A percentile compares a stretch with the other conserved stretches of the same genome.
Conservation (phyloP, 23 red algal species). For the Porphyridium purpureum region DNA sequence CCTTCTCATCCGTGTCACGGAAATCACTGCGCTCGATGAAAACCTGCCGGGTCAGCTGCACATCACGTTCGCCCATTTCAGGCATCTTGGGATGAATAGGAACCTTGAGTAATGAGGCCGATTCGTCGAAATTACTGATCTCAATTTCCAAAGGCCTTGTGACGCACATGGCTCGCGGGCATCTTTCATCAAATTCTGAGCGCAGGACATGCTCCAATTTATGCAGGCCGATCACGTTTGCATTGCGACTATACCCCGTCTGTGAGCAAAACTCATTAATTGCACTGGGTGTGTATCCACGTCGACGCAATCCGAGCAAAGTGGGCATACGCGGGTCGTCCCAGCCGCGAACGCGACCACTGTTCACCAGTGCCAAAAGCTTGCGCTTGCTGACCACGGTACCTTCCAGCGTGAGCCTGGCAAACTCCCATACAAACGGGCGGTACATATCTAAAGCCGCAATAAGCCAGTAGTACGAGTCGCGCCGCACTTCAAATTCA, state of each 20-base stretch:
- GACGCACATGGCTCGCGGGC: slow-evolving; percentile 53
- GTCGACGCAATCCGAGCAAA: slow-evolving; percentile 60
- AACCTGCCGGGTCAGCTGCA: slow-evolving; percentile 47
- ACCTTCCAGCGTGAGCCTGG: slow-evolving; percentile 61
- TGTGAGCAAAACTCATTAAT: slow-evolving; percentile 69
- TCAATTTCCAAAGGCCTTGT: slow-evolving; percentile 56
- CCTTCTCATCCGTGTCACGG: slow-evolving; percentile 61
- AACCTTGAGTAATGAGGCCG: slow-evolving; percentile 9
- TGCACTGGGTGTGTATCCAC: slow-evolving; percentile 69
- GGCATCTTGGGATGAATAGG: slow-evolving; percentile 82
- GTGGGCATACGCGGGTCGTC: slow-evolving; percentile 98
- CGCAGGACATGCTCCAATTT: slow-evolving; percentile 76
- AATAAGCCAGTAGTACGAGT: slow-evolving; percentile 99
- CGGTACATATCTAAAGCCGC: slow-evolving; percentile 95
- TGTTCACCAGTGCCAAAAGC: slow-evolving; percentile 62
- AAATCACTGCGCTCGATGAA: slow-evolving; percentile 91
- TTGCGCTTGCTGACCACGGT: slow-evolving; percentile 88
- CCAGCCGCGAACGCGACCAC: slow-evolving; percentile 76
- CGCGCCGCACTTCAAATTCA: slow-evolving; percentile 94
- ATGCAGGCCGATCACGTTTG: slow-evolving; percentile 78
- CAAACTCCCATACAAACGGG: slow-evolving; percentile 96
- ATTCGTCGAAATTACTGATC: slow-evolving; percentile 36
- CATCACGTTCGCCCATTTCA: slow-evolving; percentile 43
- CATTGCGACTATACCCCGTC: slow-evolving; percentile 50
- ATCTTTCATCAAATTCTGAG: slow-evolving; percentile 35